Evolutionary conservation across 441 rosid genomes (phyloP), one percentile per base, ranked within the genome.

Genomic region (Populus hybrid): DNA sequence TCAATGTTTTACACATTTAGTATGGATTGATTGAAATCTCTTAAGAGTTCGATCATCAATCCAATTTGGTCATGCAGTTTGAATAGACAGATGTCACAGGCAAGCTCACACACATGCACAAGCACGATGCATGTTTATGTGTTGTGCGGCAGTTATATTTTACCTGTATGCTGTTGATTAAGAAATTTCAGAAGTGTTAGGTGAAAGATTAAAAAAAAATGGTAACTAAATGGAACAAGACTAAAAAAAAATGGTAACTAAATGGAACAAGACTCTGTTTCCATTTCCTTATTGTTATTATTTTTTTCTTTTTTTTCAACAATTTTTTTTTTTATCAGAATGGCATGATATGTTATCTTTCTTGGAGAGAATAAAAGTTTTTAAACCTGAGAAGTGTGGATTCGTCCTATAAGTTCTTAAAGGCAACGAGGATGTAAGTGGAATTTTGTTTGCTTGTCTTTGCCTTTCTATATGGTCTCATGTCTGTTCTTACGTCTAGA

Each of bases 1-100:
- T 38, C 64, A 26, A 10, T 38, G n/a, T 10, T 40, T 5, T 21
- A 12, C 68, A 70, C 69, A 61, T 38, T 69, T 61, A 8, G 2
- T 29, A 36, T 33, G 68, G 26, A 40, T 63, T 16, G 31, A 29
- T 29, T 3, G 7, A 36, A 3, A 7, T 70, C 28, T 28, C 14
- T 53, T 33, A 67, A 29, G 29, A 29, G n/a, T 42, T 67, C 16
- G 21, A 53, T 53, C 61, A 18, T 53, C 8, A 53, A 42, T 40
- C 63, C 9, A 24, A 40, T 40, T 16, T 71, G 6, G 42, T 67
- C 53, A 36, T 61, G 61, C 40, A 36, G 16, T 20, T 61, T 12
- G 36, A 67, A 69, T 53, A 76, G 38, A 24, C 59, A 45, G 24
- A 67, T 67, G 45, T 74, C 21, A 23, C 23, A 33, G 76, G 50